A percentile compares a stretch with the other conserved stretches of the same genome.
Conservation (phyloP, 1,284 basidiomycete genomes). For the Tilletia caries region DNA sequence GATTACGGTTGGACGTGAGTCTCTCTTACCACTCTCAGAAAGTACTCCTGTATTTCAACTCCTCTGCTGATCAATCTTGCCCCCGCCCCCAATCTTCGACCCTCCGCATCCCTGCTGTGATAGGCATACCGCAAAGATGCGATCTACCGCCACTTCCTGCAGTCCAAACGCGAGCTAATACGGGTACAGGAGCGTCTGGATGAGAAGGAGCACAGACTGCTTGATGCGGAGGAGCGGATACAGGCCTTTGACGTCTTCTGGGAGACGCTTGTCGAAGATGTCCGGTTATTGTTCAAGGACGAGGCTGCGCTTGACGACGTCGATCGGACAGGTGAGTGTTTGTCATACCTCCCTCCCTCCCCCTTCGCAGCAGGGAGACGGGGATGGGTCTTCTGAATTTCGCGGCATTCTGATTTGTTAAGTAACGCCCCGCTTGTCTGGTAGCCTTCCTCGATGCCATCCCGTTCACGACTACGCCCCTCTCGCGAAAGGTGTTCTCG, state of each 20-base stretch:
- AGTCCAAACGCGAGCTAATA: slow-evolving; percentile 6
- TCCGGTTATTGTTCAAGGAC: slow-evolving; percentile 16
- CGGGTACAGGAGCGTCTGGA: neutral
- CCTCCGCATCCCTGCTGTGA: neutral
- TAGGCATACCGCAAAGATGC: slow-evolving; percentile 11
- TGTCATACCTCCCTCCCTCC: neutral
- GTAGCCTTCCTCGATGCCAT: slow-evolving; percentile 23
- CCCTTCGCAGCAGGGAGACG: neutral
- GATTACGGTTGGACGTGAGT: slow-evolving; percentile 9
- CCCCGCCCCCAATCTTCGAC: too few relatives aligned
- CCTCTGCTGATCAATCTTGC: too few relatives aligned
- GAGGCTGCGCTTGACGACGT: slow-evolving; percentile 14
- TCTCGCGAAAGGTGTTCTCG: slow-evolving; percentile 18
- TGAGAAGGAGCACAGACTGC: neutral
- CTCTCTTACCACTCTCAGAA: neutral
- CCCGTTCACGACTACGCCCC: slow-evolving; percentile 17
- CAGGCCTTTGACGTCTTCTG: slow-evolving; percentile 10
- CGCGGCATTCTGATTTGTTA: too few relatives aligned
- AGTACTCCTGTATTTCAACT: too few relatives aligned
- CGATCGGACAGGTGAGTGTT: slow-evolving; percentile 18
- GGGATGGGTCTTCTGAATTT: too few relatives aligned
- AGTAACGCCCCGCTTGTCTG: neutral
- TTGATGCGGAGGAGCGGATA: slow-evolving; percentile 2
- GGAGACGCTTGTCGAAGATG: slow-evolving; percentile 21
- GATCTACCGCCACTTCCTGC: slow-evolving; percentile 12